Evolutionary conservation across 495 filamentous ascomycete genomes (phyloP), one percentile per base, ranked within the genome.

Genomic region (Talaromyces ruber): DNA sequence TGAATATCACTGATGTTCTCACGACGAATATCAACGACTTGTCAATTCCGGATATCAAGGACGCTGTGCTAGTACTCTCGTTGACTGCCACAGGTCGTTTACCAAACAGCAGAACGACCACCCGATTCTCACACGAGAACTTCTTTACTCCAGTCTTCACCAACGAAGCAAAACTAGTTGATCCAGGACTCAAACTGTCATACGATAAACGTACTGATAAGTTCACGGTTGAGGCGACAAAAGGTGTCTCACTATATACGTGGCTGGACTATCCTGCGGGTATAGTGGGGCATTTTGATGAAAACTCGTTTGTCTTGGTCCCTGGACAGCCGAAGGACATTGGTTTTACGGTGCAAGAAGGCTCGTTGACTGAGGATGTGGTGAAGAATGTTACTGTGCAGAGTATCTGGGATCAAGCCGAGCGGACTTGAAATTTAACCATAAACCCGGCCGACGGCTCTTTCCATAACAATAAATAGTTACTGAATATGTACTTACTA

Each of bases 341-440:
- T 9, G 74, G 74, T 0, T 82, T 77, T 61, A 77, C 72, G 26
- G 68, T 86, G 5, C 80, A 80, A 71, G 79, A 74, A 1, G 79
- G 80, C 67, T 32, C 29, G 12, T 29, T 30, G 43, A 67, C 66
- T 6, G 66, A 66, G 2, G 73, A 73, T 9, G 89, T 86, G 84
- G 67, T 76, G 29, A 47, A 75, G 12, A 74, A 71, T 26, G 84
- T 88, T 4, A 83, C 80, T 3, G 83, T 84, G 56, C 72, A 72
- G 53, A 89, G 86, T 67, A 71, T 90, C 50, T 89, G 84, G 84
- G 79, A 90, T 69, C 82, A 86, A 70, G 85, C 81, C 3, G 64
- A 77, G 54, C 37, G 57, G 62, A 22, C 3, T 54, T 54, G 51
- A 54, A 6, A 7, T 1, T 6, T 1, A 12, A 8, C 12, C 18